Base-by-base conservation (phyloP, 1,139 yeast species). In the Sugiyamaella neomexicana region DNA sequence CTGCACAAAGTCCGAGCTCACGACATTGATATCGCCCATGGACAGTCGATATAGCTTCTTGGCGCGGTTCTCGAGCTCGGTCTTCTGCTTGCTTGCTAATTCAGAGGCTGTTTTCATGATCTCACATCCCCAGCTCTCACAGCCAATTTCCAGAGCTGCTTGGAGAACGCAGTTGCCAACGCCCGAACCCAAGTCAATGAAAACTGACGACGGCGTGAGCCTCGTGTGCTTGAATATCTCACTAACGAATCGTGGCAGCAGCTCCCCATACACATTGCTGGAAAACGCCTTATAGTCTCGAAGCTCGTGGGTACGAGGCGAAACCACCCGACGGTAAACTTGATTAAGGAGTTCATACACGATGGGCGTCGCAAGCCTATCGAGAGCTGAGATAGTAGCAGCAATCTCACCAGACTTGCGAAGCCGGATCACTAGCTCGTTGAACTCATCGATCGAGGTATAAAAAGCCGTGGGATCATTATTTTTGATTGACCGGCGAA, bases 111-210 rank as follows among this genome's bases (percentile, higher is more conserved):
- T 85, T 31, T 79, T 79, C 96, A 89, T 90, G 45, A 91, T 78
- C 67, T 91, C 98, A 70, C 95, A 88, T 0, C 98, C 98, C 65
- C 89, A 89, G 68, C 95, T 84, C 50, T 75, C 75, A 56, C 91
- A 88, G 0, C 97, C 96, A 68, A 82, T 83, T 64, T 90, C 96
- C 29, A 90, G 71, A 0, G 97, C 90, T 0, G 97, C 96, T 68
- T 90, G 97, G 50, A 90, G 78, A 0, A 88, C 86, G 53, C 97
- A 89, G 66, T 90, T 90, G 0, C 97, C 98, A 3, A 91, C 97
- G 5, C 97, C 97, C 0, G 96, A 89, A 0, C 97, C 98, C 38
- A 91, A 75, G 69, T 88, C 97, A 58, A 90, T 83, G 65, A 89
- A 90, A 23, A 76, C 79, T 51, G 81, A 80, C 1, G 71, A 70